Percentiles rank a stretch among this genome's conserved stretches.
phyloP scores from a whole-genome alignment of 495 filamentous ascomycete genomes.

The Tuber microsphaerosporum region DNA sequence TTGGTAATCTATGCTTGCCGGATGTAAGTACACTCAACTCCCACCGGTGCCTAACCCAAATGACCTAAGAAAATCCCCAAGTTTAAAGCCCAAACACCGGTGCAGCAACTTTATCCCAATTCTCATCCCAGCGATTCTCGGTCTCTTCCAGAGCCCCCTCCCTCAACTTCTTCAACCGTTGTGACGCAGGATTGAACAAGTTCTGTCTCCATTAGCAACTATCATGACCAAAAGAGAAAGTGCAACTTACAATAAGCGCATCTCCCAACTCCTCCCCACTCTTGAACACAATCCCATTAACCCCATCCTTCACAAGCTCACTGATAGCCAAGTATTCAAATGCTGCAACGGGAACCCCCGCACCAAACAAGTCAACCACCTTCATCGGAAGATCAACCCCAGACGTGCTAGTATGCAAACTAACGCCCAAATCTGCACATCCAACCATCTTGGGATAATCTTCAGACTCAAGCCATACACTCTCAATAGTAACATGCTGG shows the following conservation, averaged over 20 bases:
- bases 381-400: slow-evolving; percentile 99
- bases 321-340: slow-evolving; percentile 25
- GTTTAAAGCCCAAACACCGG: slow-evolving; percentile 56
- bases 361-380: slow-evolving; percentile 97
- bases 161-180: slow-evolving; percentile 56
- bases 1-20: background rate
- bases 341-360: slow-evolving; percentile 77
- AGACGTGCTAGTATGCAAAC: slow-evolving; percentile 83
- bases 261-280: slow-evolving; percentile 28
- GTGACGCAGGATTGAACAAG: slow-evolving; percentile 44
- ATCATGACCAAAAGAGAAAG: slow-evolving; percentile 37
- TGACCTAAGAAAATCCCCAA: slow-evolving; percentile 11
- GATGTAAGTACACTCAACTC: background rate
- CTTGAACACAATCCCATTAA: slow-evolving; percentile 36
- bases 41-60: background rate
- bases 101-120: slow-evolving; percentile 78
- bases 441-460: slow-evolving; percentile 86
- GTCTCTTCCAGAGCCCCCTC: slow-evolving; percentile 72
- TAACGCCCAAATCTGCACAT: slow-evolving; percentile 81
- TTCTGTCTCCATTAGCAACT: slow-evolving; percentile 41
- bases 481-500: slow-evolving; percentile 61
- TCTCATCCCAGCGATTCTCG: slow-evolving; percentile 77
- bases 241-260: slow-evolving; percentile 23
- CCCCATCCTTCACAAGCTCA: slow-evolving; percentile 36
- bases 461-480: slow-evolving; percentile 70